Base-by-base conservation (phyloP, 139 green algal genomes). In the Coelastrella sp. region DNA sequence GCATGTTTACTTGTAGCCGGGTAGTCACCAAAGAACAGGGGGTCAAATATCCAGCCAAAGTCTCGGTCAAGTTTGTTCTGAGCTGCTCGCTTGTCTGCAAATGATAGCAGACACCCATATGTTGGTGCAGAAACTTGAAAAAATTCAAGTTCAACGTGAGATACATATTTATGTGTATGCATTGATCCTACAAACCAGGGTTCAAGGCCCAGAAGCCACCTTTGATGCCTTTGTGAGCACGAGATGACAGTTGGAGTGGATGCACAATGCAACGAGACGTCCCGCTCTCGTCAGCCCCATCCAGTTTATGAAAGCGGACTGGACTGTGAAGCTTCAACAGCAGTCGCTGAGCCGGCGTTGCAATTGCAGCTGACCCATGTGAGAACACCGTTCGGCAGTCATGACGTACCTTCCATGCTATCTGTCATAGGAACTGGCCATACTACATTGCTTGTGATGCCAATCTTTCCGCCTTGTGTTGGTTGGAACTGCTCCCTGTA, bases 1-100 rank as follows among this genome's bases (percentile, higher is more conserved):
- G 32, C 58, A 0, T 59, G 10, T 60, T 91, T 86, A 5, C 86
- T 65, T 10, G 23, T 54, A 3, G 6, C 20, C 4, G 90, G 90
- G 85, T 92, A 92, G 68, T 87, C 73, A 17, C 90, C 90, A 22
- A 87, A 87, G 71, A 88, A 78, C 7, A 92, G 20, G 0, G 85
- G 76, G 59, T 92, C 90, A 22, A 74, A 65, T 2, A 92, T 71
- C 90, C 90, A 92, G 5, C 65, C 85, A 47, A 92, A 65, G 61
- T 86, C 71, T 7, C 89, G 57, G 6, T 90, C 86, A 4, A 90
- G 14, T 75, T 83, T 85, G 75, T 83, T 76, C 6, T 85, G 58
- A 16, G 74, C 73, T 13, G 86, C 74, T 7, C 23, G 57, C 59
- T 85, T 90, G 75, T 90, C 74, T 84, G 75, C 73, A 80, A 10